Evolutionary conservation across 1,139 yeast genomes (phyloP).

Genomic region (Yamadazyma oceani): DNA sequence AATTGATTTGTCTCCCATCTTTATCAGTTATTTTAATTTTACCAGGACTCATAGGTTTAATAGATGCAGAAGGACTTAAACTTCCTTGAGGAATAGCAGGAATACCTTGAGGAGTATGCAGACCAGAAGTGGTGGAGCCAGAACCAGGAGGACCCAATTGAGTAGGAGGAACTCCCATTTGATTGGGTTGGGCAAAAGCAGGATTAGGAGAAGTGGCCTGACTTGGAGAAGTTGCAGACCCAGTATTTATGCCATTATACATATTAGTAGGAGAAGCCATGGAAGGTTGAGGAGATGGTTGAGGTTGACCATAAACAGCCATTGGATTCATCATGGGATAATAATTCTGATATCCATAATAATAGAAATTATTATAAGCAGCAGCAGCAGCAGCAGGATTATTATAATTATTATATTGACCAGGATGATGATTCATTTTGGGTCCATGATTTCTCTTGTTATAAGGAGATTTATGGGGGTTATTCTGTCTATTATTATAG

Average conservation of each 20-base stretch:
- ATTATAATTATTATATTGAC: slow-evolving; percentile 15
- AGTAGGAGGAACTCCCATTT: slow-evolving; percentile 3
- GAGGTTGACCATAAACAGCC: slow-evolving; percentile 14
- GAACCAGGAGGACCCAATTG: slow-evolving; percentile 8
- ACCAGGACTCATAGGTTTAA: slow-evolving; percentile 16
- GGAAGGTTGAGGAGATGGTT: slow-evolving; percentile 9
- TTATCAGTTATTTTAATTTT: slow-evolving; percentile 43
- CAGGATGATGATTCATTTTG: slow-evolving; percentile 11
- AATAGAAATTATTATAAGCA: slow-evolving; percentile 18
- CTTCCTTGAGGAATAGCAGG: slow-evolving; percentile 13
- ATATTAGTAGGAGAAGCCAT: slow-evolving; percentile 11
- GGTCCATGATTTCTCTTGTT: slow-evolving; percentile 8
- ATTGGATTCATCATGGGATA: slow-evolving; percentile 15
- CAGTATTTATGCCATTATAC: slow-evolving; percentile 16
- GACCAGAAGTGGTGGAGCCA: slow-evolving; percentile 10
- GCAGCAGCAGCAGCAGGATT: slow-evolving; percentile 16
- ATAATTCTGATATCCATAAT: slow-evolving; percentile 21
- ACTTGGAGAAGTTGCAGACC: slow-evolving; percentile 12
- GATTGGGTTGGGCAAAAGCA: background rate
- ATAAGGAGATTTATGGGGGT: slow-evolving; percentile 6
- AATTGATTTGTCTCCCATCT: slow-evolving; percentile 48
- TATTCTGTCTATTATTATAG: slow-evolving; percentile 7
- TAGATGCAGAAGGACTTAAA: slow-evolving; percentile 12
- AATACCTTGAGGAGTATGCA: slow-evolving; percentile 3
- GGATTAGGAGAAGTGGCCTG: slow-evolving; percentile 2